Conservation (phyloP, 1,284 basidiomycete genomes). For the Baeospora myosura region DNA sequence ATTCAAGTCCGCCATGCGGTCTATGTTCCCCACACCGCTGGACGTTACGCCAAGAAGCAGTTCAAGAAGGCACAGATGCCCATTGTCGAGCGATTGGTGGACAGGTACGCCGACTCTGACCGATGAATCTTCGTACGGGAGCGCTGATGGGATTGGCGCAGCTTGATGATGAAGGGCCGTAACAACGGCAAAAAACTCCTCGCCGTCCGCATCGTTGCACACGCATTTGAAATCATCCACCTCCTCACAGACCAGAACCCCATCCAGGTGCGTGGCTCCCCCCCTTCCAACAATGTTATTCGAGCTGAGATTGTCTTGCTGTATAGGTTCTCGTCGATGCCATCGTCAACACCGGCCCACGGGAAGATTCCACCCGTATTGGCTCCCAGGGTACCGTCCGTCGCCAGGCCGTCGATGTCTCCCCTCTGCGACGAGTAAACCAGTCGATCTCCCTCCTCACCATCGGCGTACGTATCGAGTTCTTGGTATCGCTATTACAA, state of each 20-base stretch:
- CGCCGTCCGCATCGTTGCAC: slow-evolving; percentile 98
- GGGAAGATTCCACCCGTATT: slow-evolving; percentile 99
- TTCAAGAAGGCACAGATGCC: slow-evolving; percentile 99
- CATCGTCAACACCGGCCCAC: slow-evolving; percentile 99
- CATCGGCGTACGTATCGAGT: slow-evolving; percentile 86
- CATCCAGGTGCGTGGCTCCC: slow-evolving; percentile 69
- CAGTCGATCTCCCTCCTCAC: slow-evolving; percentile 95
- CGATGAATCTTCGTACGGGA: slow-evolving; percentile 2
- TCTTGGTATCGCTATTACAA: background rate
- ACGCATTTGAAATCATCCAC: slow-evolving; percentile 99
- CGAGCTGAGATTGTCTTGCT: background rate
- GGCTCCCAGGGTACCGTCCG: slow-evolving; percentile 99
- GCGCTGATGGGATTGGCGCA: slow-evolving; percentile 22
- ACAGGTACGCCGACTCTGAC: slow-evolving; percentile 62
- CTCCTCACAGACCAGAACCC: slow-evolving; percentile 99
- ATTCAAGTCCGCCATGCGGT: slow-evolving; percentile 99
- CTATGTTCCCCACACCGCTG: slow-evolving; percentile 97
- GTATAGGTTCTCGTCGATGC: slow-evolving; percentile 86
- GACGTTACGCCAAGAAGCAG: slow-evolving; percentile 99
- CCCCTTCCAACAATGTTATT: background rate
- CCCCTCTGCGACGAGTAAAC: slow-evolving; percentile 96
- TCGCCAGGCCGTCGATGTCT: slow-evolving; percentile 99
- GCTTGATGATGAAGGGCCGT: slow-evolving; percentile 99
- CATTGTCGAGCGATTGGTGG: slow-evolving; percentile 98
- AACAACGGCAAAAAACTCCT: slow-evolving; percentile 99